Base-by-base conservation (phyloP, 352 stramenopile genomes). In the Globisporangium irregulare region DNA sequence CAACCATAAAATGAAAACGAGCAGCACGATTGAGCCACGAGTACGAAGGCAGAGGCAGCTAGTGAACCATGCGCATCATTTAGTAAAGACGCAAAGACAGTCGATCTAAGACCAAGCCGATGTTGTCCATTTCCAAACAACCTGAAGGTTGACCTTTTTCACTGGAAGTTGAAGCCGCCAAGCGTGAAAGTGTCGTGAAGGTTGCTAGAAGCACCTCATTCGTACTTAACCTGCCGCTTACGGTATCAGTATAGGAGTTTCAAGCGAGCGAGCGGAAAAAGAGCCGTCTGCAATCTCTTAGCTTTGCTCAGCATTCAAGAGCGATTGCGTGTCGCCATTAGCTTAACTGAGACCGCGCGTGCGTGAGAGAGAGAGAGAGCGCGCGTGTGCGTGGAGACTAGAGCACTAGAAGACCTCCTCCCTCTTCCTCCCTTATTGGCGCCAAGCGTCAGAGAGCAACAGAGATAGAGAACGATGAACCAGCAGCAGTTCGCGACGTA, bases 401-500 rank as follows among this genome's bases (percentile, higher is more conserved):
- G 29, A 48, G 38, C 3, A 20, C 12, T 1, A 18, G 29, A 46
- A 29, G 20, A 15, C 10, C 12, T 15, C 56, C 56, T 18, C 14
- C 56, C 29, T 20, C 29, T 15, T 36, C 41, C 27, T 43, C 41
- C 59, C 8, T 25, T 12, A n/a, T 34, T 38, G 7, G 1, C 57
- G 6, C 57, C 24, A 50, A 50, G 12, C 1, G 38, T n/a, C 1
- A 62, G 25, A 62, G 25, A 58, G 41, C 8, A 18, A 46, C 7
- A 50, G n/a, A n/a, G 36, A 46, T 3, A 50, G n/a, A n/a, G 36
- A 46, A 6, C 64, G 29, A 83, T 80, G 72, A 82, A 82, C 59
- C 80, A 80, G 72, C 78, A 86, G 68, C 82, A 89, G 50, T 91
- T 80, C 69, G 74, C 82, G 29, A 84, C 84, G 69, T 81, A 81